These are phyloP conservation scores for Annulohypoxylon maeteangense DNA, from an alignment of 495 filamentous ascomycete genomes.

Conservation along the genomic window DNA sequence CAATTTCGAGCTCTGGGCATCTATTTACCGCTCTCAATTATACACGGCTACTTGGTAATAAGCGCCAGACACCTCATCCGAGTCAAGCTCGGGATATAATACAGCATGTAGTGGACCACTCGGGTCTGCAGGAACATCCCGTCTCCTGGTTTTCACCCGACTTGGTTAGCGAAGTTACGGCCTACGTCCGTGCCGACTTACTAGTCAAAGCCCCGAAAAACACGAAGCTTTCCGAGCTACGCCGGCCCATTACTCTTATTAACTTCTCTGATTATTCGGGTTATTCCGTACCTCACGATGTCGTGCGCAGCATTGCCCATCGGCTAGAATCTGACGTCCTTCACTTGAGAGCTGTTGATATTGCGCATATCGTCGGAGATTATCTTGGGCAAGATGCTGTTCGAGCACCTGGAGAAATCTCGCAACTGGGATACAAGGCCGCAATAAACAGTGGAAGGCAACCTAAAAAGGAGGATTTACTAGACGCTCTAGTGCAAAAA, in stretches of 20 bases:
- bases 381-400: constrained; percentile 72
- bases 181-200: constrained; percentile 52
- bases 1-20: constrained; percentile 16
- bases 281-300: constrained; percentile 40
- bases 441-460: constrained; percentile 55
- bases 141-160: constrained; percentile 31
- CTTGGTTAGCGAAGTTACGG: constrained; percentile 49
- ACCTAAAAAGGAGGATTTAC: constrained; percentile 18
- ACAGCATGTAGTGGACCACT: background rate
- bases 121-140: constrained; percentile 16
- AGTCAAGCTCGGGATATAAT: constrained; percentile 11
- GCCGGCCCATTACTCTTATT: constrained; percentile 52
- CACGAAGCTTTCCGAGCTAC: constrained; percentile 37
- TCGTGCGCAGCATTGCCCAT: constrained; percentile 62
- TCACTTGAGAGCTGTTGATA: constrained; percentile 78
- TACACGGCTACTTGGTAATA: background rate
- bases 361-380: constrained; percentile 80
- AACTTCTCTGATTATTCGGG: constrained; percentile 52
- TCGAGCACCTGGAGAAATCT: constrained; percentile 57
- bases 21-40: constrained; percentile 19
- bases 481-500: constrained; percentile 10
- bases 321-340: constrained; percentile 78
- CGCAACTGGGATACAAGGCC: constrained; percentile 72
- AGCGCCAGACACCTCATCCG: background rate
- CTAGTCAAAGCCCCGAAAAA: constrained; percentile 39